These are phyloP conservation scores for Drechslerella stenobrocha DNA, from an alignment of 2,329 filamentous ascomycete species.

Conservation along the genomic window DNA sequence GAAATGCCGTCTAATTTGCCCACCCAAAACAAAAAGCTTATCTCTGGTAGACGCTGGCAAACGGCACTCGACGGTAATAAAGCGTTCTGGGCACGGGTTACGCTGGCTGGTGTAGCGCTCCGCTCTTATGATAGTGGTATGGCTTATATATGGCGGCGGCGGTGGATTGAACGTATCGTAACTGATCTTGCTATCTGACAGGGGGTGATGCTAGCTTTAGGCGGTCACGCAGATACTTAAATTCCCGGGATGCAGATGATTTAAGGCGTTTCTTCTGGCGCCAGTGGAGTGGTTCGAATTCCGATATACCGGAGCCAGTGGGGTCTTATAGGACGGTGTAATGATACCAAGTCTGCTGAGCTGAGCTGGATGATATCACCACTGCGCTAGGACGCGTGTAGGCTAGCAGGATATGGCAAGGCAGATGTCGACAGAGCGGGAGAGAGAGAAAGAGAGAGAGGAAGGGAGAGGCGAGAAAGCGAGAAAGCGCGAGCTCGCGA, in stretches of 20 bases:
- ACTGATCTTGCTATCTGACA: slow-evolving; percentile 16
- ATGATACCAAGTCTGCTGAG: slow-evolving; percentile 3
- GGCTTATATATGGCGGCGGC: not conserved
- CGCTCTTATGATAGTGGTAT: not conserved
- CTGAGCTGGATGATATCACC: slow-evolving; percentile 26
- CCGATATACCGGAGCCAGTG: slow-evolving; percentile 1
- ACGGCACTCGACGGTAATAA: not conserved
- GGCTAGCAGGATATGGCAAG: slow-evolving; percentile 20
- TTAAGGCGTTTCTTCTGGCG: slow-evolving; percentile 9
- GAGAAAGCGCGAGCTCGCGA: not conserved
- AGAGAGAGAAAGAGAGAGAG: not conserved
- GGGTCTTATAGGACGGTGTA: slow-evolving; percentile 1
- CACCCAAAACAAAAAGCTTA: not conserved
- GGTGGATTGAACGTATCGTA: not conserved
- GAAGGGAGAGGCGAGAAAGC: not conserved
- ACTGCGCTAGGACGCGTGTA: slow-evolving; percentile 35
- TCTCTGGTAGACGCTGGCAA: slow-evolving; percentile 3
- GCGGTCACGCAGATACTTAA: slow-evolving; percentile 1
- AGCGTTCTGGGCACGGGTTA: slow-evolving; percentile 1
- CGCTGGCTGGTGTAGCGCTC: not conserved
- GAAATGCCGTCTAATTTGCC: not conserved
- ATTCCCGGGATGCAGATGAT: slow-evolving; percentile 13
- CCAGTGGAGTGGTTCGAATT: slow-evolving; percentile 5
- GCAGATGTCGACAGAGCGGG: slow-evolving; percentile 6
- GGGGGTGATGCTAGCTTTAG: slow-evolving; percentile 13